Evolutionary conservation across 352 stramenopile species (phyloP).

Genomic region (Globisporangium acanthophoron): DNA sequence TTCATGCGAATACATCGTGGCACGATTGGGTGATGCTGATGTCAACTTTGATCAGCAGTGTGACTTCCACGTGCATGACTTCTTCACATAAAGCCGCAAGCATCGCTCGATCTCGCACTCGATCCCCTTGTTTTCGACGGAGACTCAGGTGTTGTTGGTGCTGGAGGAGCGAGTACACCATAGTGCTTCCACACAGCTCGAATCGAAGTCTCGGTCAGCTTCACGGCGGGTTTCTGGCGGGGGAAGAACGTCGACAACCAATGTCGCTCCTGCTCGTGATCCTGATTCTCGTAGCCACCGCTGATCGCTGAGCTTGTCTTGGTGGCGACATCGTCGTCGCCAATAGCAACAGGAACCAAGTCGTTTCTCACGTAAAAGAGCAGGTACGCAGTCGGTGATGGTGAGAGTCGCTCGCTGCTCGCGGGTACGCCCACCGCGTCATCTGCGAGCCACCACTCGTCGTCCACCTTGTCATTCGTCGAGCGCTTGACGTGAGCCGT

Average conservation of each 20-base stretch:
- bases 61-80: no score
- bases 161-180: neutral
- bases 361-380: constrained; percentile 69
- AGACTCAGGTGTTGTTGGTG: neutral
- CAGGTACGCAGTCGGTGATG: constrained; percentile 55
- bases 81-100: constrained; percentile 13
- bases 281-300: neutral
- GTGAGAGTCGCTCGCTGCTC: constrained; percentile 23
- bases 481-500: constrained; percentile 44
- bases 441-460: constrained; percentile 92
- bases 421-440: constrained; percentile 45
- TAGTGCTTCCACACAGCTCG: constrained; percentile 2
- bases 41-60: no score
- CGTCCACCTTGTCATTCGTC: constrained; percentile 9
- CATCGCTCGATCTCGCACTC: neutral
- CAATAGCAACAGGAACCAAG: constrained; percentile 8
- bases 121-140: neutral
- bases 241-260: constrained; percentile 10
- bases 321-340: neutral
- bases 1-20: no score
- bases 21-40: no score
- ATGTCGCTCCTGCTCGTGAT: neutral
- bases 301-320: no score
- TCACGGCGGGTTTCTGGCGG: constrained; percentile 1
- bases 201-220: constrained; percentile 1